Conservation (phyloP, 495 filamentous ascomycete genomes). For the Penicillium angulare region DNA sequence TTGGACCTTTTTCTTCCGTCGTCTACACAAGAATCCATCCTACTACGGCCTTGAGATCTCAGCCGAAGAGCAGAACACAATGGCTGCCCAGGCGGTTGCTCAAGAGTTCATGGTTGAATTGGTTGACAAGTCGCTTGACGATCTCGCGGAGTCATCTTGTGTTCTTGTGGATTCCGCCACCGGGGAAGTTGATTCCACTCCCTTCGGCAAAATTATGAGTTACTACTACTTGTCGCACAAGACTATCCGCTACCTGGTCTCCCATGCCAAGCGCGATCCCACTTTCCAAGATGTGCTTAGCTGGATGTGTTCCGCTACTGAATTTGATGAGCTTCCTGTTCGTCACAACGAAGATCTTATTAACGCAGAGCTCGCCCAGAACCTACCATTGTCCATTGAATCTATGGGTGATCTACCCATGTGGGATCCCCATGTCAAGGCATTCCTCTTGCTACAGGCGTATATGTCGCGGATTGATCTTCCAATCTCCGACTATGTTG, state of each 20-base stretch:
- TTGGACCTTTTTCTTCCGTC: conserved; percentile 99
- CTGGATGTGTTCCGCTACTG: conserved; percentile 91
- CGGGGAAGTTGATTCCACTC: conserved; percentile 83
- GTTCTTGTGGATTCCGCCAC: conserved; percentile 72
- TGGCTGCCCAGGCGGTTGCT: conserved; percentile 77
- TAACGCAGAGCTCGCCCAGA: conserved; percentile 84
- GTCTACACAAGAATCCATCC: conserved; percentile 96
- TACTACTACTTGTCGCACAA: conserved; percentile 99
- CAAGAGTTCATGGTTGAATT: conserved; percentile 91
- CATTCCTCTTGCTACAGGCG: conserved; percentile 90
- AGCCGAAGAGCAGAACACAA: conserved; percentile 87
- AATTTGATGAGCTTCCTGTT: conserved; percentile 98
- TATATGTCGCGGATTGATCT: conserved; percentile 91
- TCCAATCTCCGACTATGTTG: conserved; percentile 95
- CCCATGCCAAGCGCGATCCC: conserved; percentile 72
- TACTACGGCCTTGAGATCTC: conserved; percentile 97
- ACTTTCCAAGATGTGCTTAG: conserved; percentile 80
- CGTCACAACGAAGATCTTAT: conserved; percentile 98
- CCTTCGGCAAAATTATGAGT: conserved; percentile 95
- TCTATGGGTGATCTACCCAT: conserved; percentile 75
- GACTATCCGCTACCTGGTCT: conserved; percentile 81
- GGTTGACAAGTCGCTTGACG: conserved; percentile 78
- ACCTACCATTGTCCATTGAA: conserved; percentile 66
- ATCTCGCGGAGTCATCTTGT: conserved; percentile 81
- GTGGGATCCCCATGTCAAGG: conserved; percentile 99